These are phyloP conservation scores for Lactarius pseudohatsudake DNA, from an alignment of 768 basidiomycete species.

Conservation along the genomic window DNA sequence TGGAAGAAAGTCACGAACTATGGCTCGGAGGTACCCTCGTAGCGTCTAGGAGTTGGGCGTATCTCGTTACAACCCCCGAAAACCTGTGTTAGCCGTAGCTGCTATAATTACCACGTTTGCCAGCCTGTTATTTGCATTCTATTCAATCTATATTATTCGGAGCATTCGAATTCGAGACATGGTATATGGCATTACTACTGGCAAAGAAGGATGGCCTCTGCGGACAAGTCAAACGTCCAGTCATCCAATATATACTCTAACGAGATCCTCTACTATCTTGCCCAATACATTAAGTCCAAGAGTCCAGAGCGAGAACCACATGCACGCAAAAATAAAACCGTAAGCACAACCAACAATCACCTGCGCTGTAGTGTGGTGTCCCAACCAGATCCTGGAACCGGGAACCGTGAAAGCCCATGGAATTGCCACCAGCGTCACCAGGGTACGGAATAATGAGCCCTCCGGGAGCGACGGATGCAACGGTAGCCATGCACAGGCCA, in stretches of 20 bases:
- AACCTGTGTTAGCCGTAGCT: neutral
- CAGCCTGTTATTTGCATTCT: neutral
- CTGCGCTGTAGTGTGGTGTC: slow-evolving; percentile 73
- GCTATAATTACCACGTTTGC: neutral
- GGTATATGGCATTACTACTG: neutral
- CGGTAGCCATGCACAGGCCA: slow-evolving; percentile 59
- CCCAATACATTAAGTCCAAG: slow-evolving; percentile 37
- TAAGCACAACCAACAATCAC: slow-evolving; percentile 58
- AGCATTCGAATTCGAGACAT: neutral
- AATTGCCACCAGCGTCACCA: slow-evolving; percentile 48
- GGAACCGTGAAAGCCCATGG: slow-evolving; percentile 58
- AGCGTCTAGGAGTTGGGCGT: neutral
- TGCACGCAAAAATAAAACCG: slow-evolving; percentile 51
- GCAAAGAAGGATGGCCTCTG: neutral
- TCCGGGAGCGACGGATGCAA: slow-evolving; percentile 54
- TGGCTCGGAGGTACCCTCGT: slow-evolving; percentile 11
- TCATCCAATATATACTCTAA: slow-evolving; percentile 18
- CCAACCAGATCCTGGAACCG: slow-evolving; percentile 70
- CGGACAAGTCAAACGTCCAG: neutral
- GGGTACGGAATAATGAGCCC: slow-evolving; percentile 39
- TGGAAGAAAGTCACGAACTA: slow-evolving; percentile 49
- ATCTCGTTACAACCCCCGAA: neutral
- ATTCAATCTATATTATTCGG: neutral
- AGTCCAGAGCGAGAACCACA: slow-evolving; percentile 64
- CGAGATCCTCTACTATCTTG: slow-evolving; percentile 23